Conservation (phyloP, 192 early-diverging fungal genomes). For the Paraglomus brasilianum region DNA sequence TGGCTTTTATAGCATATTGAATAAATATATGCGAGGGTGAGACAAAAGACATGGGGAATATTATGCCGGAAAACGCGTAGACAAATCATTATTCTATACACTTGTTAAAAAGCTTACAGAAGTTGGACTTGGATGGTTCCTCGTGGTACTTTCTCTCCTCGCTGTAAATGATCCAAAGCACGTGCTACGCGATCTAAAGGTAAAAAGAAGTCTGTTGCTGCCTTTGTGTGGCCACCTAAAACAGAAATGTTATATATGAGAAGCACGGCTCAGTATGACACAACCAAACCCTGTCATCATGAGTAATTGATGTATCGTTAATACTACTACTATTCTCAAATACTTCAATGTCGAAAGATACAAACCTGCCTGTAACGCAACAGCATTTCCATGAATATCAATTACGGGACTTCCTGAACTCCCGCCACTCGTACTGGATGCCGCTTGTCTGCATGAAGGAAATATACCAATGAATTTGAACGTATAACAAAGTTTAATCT, state of each 20-base stretch:
- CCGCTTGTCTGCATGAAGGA: constrained; percentile 74
- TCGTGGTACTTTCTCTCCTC: constrained; percentile 49
- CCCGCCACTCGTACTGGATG: constrained; percentile 73
- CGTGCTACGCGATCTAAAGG: constrained; percentile 72
- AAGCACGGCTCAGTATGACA: too few relatives aligned
- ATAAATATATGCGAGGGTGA: not conserved
- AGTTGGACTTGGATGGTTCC: constrained; percentile 77
- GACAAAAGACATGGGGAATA: not conserved
- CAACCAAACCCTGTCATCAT: too few relatives aligned
- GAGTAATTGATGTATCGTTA: too few relatives aligned
- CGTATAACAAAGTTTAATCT: constrained; percentile 31
- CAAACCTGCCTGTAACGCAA: constrained; percentile 73
- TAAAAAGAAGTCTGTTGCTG: constrained; percentile 85
- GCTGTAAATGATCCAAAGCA: constrained; percentile 53
- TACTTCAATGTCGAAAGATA: too few relatives aligned
- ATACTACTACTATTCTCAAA: too few relatives aligned
- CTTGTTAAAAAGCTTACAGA: constrained; percentile 38
- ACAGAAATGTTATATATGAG: not conserved
- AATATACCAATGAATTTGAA: not conserved
- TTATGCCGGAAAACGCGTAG: not conserved
- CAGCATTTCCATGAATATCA: constrained; percentile 78
- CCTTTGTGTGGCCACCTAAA: constrained; percentile 57
- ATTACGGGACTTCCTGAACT: constrained; percentile 78
- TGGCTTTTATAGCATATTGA: constrained; percentile 36
- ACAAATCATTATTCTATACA: not conserved